Conservation (phyloP, 129 eudicot species). For the Pulicaria dysenterica region DNA sequence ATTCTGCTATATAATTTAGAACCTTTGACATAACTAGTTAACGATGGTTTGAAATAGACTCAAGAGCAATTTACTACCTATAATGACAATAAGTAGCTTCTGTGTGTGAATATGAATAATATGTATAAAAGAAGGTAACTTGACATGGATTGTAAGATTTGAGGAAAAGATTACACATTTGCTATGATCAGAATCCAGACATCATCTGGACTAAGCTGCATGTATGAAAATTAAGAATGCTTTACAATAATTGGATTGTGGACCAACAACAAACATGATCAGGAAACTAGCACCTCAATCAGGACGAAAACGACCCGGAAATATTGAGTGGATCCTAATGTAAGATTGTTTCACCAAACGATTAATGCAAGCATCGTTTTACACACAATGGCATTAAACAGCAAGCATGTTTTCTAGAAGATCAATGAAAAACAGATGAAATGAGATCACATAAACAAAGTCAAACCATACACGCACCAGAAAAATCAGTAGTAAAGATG, state of each 20-base stretch:
- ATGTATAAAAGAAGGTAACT: constrained; percentile 5
- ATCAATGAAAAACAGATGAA: not conserved
- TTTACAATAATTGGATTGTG: not conserved
- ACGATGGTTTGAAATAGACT: not conserved
- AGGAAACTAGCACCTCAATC: too few relatives aligned
- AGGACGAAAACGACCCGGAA: too few relatives aligned
- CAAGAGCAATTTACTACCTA: constrained; percentile 1
- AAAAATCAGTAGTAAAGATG: constrained; percentile 5
- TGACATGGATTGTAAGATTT: constrained; percentile 11
- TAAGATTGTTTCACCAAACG: too few relatives aligned
- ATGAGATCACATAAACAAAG: constrained; percentile 13
- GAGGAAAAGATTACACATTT: not conserved
- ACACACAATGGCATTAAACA: constrained; percentile 26
- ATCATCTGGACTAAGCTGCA: constrained; percentile 3
- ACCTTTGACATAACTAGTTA: constrained; percentile 7
- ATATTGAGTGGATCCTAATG: too few relatives aligned
- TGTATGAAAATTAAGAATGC: not conserved
- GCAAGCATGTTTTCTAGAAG: not conserved
- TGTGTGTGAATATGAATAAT: constrained; percentile 5
- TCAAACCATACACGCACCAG: constrained; percentile 24
- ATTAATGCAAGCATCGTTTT: not conserved
- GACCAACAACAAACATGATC: too few relatives aligned
- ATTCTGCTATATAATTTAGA: not conserved
- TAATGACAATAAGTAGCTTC: constrained; percentile 13
- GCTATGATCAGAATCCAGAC: not conserved